Percentiles rank a stretch among this genome's conserved stretches.
Conservation (phyloP, 306 rosid species). For the Quercus berberidifolia region DNA sequence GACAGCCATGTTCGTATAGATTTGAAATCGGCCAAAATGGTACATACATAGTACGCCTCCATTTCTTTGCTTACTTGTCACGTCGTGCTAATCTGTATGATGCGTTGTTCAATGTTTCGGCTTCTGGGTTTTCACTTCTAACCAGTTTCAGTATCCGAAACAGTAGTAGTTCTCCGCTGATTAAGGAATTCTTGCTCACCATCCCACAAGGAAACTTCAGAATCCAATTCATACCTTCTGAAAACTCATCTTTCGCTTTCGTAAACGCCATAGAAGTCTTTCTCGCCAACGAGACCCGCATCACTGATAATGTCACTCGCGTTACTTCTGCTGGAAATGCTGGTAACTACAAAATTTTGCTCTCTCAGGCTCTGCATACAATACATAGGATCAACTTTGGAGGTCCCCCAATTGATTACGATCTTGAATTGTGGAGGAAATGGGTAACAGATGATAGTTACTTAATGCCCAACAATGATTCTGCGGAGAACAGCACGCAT, state of each 20-base stretch:
- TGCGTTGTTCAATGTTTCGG: conserved; percentile 41
- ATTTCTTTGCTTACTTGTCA: conserved; percentile 31
- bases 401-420: background rate
- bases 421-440: conserved; percentile 22
- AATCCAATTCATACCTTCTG: conserved; percentile 29
- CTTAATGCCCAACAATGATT: background rate
- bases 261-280: conserved; percentile 54
- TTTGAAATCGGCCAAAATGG: background rate
- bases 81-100: background rate
- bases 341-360: background rate
- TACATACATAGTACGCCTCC: conserved; percentile 45
- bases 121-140: conserved; percentile 15
- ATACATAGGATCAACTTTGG: conserved; percentile 39
- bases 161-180: background rate
- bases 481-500: background rate
- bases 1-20: background rate
- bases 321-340: background rate
- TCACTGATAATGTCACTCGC: fast-evolving
- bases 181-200: conserved; percentile 28
- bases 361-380: conserved; percentile 23
- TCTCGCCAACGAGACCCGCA: conserved; percentile 8
- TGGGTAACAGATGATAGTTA: conserved; percentile 34
- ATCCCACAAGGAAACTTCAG: background rate
- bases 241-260: conserved; percentile 17
- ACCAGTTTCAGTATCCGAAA: background rate